Evolutionary conservation across 1,284 basidiomycete genomes (phyloP).

Genomic region (Marasmius fiardii): DNA sequence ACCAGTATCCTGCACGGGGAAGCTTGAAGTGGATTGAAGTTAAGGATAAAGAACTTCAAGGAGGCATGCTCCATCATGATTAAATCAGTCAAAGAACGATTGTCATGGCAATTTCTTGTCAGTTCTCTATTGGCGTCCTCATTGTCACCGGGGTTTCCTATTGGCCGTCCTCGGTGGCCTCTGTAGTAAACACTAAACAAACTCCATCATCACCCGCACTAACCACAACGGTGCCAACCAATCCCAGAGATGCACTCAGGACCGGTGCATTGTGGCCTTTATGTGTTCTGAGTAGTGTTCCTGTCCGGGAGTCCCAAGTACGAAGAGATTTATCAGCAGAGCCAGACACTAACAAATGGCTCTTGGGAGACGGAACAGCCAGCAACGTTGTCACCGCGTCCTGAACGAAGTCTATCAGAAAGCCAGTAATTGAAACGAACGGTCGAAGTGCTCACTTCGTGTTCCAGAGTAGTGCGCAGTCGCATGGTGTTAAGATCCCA

Average conservation of each 20-base stretch:
- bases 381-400: constrained; percentile 85
- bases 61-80: too few relatives aligned
- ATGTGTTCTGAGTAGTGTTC: constrained; percentile 75
- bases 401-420: constrained; percentile 37
- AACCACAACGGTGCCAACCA: constrained; percentile 65
- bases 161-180: constrained; percentile 31
- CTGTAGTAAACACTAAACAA: constrained; percentile 76
- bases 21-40: background rate
- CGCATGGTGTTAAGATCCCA: constrained; percentile 91
- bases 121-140: too few relatives aligned
- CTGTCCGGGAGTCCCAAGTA: constrained; percentile 93
- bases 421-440: constrained; percentile 12
- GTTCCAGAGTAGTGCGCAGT: constrained; percentile 75
- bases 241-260: constrained; percentile 72
- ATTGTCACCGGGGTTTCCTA: background rate
- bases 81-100: too few relatives aligned
- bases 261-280: constrained; percentile 85
- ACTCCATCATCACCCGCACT: constrained; percentile 86
- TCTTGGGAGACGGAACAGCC: constrained; percentile 68
- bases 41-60: too few relatives aligned
- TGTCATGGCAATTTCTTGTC: too few relatives aligned
- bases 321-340: constrained; percentile 85
- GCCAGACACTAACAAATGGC: constrained; percentile 76
- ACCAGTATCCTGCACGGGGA: background rate
- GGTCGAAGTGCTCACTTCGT: constrained; percentile 55